These are phyloP conservation scores for Henckelia pumila DNA, from an alignment of 257 asterid species.

Conservation along the genomic window DNA sequence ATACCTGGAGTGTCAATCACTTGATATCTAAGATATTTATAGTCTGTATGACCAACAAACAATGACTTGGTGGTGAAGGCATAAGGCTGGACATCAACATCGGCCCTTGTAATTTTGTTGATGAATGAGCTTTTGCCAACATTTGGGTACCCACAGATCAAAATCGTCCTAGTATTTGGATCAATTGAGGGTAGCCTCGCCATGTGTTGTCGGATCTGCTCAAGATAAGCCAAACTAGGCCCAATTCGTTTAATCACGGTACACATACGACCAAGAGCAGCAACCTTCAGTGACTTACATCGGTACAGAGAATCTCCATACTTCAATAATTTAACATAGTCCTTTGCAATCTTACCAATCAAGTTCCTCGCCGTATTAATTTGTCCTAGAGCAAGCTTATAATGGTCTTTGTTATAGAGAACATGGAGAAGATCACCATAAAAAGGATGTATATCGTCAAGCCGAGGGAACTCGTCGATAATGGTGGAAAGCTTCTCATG, in stretches of 20 bases:
- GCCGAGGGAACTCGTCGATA: constrained; percentile 90
- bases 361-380: constrained; percentile 85
- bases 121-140: constrained; percentile 98
- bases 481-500: constrained; percentile 84
- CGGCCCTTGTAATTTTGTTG: constrained; percentile 91
- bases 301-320: constrained; percentile 92
- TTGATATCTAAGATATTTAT: constrained; percentile 83
- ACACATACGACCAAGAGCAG: constrained; percentile 96
- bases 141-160: constrained; percentile 98
- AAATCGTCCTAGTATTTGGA: constrained; percentile 89
- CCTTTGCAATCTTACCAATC: constrained; percentile 77
- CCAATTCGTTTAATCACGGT: constrained; percentile 77
- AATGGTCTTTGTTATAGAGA: constrained; percentile 92
- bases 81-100: constrained; percentile 93
- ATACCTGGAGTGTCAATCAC: constrained; percentile 98
- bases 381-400: constrained; percentile 96
- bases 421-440: constrained; percentile 93
- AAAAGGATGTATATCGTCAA: constrained; percentile 92
- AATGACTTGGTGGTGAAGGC: constrained; percentile 96
- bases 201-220: constrained; percentile 97
- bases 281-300: constrained; percentile 86
- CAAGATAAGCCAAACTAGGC: constrained; percentile 96
- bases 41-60: constrained; percentile 95
- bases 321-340: constrained; percentile 76
- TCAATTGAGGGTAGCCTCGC: constrained; percentile 93